Evolutionary conservation across 192 early-diverging fungal species (phyloP), one percentile per base, ranked within the genome.

Genomic region (Coemansia sp.): DNA sequence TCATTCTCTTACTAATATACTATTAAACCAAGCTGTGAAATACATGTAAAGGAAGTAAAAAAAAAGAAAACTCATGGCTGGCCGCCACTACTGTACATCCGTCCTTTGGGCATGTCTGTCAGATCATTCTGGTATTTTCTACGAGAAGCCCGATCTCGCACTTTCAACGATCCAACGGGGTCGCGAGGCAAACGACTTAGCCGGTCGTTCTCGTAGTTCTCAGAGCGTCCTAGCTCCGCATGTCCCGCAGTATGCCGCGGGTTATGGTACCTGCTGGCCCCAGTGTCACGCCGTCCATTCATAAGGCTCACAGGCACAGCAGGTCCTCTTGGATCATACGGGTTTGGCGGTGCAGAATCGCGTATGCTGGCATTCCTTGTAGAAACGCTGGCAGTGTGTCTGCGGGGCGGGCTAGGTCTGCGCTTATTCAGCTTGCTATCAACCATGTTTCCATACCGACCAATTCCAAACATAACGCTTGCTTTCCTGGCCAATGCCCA

Each of bases 401-500:
- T 59, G 57, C 57, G 57, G 9, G 57, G 57, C 13, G 57, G 57
- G 9, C 57, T 59, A 16, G 39, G 9, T 23, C 13, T 39, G 7
- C 57, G 32, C 16, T 41, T 59, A 19, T 59, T 59, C 19, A 54
- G 13, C 52, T 23, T 54, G 13, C 26, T 38, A 38, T 59, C 57
- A 6, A 59, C 40, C 13, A 7, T 16, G n/a, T 15, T 41, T 41
- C 57, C 39, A 41, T 59, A 41, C 1, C 57, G 38, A 16, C 57
- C 57, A 15, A 59, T 59, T 5, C 57, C 57, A 40, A 59, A 59
- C 6, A 57, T 57, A 16, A 37, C 26, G 42, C 40, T 45, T 7
- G 49, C 44, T 52, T 61, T 67, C 15, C 74, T 62, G 7, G 68
- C 71, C 26, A 41, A 32, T 13, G 66, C 64, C 75, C 68, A 77